Conservation (phyloP, 176 grass and related monocot species). For the Puccinellia tenuiflora region DNA sequence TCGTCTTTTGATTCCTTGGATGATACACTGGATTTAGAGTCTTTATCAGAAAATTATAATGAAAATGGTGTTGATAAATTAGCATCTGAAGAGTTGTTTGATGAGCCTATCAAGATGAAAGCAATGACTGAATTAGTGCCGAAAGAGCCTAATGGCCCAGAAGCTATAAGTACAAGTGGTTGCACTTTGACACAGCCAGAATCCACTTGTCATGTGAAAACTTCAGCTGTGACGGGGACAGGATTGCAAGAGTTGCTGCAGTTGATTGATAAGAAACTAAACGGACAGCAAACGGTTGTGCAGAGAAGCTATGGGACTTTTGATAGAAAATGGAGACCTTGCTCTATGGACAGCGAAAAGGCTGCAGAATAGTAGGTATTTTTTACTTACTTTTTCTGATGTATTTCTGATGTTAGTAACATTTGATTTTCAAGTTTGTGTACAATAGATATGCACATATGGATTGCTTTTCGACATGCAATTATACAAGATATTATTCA, state of each 20-base stretch:
- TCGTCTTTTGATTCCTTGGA: conserved; percentile 47
- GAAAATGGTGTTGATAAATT: conserved; percentile 17
- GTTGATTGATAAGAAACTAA: conserved; percentile 68
- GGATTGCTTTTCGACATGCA: conserved; percentile 5
- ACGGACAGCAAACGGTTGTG: conserved; percentile 44
- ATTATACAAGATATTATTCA: neutral
- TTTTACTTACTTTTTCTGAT: neutral
- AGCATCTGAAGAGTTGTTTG: conserved; percentile 17
- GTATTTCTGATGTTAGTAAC: neutral
- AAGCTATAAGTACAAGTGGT: conserved; percentile 4
- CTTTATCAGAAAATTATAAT: conserved; percentile 36
- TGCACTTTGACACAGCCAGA: conserved; percentile 25
- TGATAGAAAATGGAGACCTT: conserved; percentile 88
- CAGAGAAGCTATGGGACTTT: conserved; percentile 61
- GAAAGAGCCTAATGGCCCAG: conserved; percentile 6
- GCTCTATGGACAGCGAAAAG: conserved; percentile 43
- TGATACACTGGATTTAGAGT: conserved; percentile 35
- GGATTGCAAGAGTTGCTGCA: conserved; percentile 77
- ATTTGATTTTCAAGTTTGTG: conserved; percentile 8
- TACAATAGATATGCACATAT: neutral
- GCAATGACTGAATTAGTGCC: conserved; percentile 9
- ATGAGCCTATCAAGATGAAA: conserved; percentile 14
- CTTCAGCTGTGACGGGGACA: conserved; percentile 61
- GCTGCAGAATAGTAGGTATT: conserved; percentile 54
- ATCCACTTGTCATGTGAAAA: conserved; percentile 56